These are phyloP conservation scores for Helminthosporium solani DNA, from an alignment of 2,329 filamentous ascomycete genomes.

Conservation along the genomic window DNA sequence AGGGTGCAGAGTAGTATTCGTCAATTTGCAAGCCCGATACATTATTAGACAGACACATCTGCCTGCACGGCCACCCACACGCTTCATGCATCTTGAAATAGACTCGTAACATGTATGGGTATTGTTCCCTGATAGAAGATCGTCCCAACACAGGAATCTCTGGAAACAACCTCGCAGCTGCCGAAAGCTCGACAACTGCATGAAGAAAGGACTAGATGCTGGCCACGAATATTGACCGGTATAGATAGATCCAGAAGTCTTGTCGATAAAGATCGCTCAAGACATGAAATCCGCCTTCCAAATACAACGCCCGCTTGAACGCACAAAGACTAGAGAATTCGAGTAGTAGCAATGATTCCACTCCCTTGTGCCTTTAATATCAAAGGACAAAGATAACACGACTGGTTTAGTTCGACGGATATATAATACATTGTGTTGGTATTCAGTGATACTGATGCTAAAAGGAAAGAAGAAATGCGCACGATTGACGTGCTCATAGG, in stretches of 20 bases:
- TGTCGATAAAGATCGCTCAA: background rate
- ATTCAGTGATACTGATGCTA: background rate
- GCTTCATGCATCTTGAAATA: no score
- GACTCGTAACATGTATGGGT: no score
- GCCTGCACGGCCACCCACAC: no score
- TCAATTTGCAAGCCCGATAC: no score
- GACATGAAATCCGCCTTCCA: background rate
- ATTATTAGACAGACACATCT: no score
- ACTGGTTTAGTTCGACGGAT: no score
- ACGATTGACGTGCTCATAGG: slow-evolving; percentile 13
- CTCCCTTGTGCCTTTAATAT: no score
- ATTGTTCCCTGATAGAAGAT: no score
- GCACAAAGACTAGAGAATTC: slow-evolving; percentile 3
- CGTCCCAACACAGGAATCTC: background rate
- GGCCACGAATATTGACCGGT: slow-evolving; percentile 7
- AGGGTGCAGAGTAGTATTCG: no score
- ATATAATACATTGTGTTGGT: background rate
- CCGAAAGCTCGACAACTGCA: background rate
- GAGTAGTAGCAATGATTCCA: background rate
- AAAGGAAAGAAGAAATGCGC: background rate
- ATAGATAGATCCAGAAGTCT: background rate
- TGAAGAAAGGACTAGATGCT: slow-evolving; percentile 1
- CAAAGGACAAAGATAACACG: no score
- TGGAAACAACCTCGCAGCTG: background rate
- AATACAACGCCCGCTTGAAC: slow-evolving; percentile 15